These are phyloP conservation scores for Hirsutella rhossiliensis DNA, from an alignment of 2,329 filamentous ascomycete genomes.

Conservation along the genomic window DNA sequence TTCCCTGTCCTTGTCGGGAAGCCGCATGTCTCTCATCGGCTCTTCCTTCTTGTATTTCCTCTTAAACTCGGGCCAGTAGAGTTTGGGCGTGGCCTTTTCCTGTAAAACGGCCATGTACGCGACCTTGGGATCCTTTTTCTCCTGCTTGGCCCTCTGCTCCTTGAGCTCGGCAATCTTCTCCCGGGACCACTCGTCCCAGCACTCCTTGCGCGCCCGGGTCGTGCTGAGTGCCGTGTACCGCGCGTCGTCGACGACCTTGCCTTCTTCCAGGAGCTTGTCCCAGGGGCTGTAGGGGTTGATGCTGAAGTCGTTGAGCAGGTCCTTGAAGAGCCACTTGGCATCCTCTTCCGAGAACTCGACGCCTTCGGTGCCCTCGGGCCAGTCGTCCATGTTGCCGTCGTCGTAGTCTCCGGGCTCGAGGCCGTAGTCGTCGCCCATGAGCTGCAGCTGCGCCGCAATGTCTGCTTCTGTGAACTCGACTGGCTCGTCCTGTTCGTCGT, in stretches of 20 bases:
- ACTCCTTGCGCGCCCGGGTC: slow-evolving; percentile 70
- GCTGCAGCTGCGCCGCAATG: slow-evolving; percentile 80
- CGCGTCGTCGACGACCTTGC: slow-evolving; percentile 69
- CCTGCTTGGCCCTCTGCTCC: slow-evolving; percentile 60
- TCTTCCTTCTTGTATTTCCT: slow-evolving; percentile 76
- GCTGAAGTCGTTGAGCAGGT: slow-evolving; percentile 69
- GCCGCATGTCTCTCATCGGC: slow-evolving; percentile 62
- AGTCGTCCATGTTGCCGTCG: slow-evolving; percentile 46
- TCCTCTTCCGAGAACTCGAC: slow-evolving; percentile 63
- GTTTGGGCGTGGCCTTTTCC: slow-evolving; percentile 71
- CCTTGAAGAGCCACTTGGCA: slow-evolving; percentile 65
- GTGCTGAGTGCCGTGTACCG: slow-evolving; percentile 76
- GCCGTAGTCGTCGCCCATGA: slow-evolving; percentile 79
- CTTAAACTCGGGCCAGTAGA: slow-evolving; percentile 97
- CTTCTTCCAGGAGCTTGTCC: slow-evolving; percentile 80
- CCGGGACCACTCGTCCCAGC: slow-evolving; percentile 73
- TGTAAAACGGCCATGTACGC: slow-evolving; percentile 74
- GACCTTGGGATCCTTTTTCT: slow-evolving; percentile 72
- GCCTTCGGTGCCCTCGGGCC: slow-evolving; percentile 62
- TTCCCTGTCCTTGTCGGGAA: slow-evolving; percentile 67
- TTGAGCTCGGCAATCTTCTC: slow-evolving; percentile 63
- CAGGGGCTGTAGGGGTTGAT: slow-evolving; percentile 85
- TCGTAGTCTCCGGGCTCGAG: slow-evolving; percentile 68
- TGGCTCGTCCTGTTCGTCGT: slow-evolving; percentile 41
- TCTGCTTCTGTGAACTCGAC: slow-evolving; percentile 90